These are phyloP conservation scores for Linnemannia elongata DNA, from an alignment of 192 early-diverging fungal species.

Conservation along the genomic window DNA sequence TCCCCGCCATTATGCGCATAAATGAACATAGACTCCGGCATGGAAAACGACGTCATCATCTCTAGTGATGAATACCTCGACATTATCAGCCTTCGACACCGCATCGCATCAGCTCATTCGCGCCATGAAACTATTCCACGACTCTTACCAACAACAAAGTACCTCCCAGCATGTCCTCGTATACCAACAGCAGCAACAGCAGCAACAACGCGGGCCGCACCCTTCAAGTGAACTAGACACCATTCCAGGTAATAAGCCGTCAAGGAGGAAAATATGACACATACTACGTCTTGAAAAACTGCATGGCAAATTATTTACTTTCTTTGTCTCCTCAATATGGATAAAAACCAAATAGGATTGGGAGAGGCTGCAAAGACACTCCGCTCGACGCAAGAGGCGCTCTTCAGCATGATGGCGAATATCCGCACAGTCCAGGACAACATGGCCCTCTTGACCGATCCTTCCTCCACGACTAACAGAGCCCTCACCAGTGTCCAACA, in stretches of 20 bases:
- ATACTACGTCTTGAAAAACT: background rate
- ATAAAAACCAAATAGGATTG: background rate
- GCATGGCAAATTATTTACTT: background rate
- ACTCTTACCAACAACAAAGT: background rate
- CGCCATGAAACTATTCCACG: background rate
- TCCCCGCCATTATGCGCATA: background rate
- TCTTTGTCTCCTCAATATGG: background rate
- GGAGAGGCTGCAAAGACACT: conserved; percentile 4
- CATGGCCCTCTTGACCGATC: background rate
- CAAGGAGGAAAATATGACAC: background rate
- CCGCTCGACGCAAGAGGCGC: background rate
- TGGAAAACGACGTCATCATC: background rate
- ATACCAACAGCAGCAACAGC: background rate
- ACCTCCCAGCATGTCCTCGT: background rate
- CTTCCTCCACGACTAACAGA: background rate
- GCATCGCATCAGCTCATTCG: background rate
- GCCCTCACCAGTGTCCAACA: background rate
- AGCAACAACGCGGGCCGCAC: background rate
- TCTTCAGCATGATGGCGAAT: conserved; percentile 1
- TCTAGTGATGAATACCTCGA: background rate
- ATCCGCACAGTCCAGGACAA: background rate
- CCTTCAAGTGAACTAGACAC: background rate
- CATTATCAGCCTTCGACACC: background rate
- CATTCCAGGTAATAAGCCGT: background rate
- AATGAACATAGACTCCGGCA: background rate